Evolutionary conservation across 495 filamentous ascomycete genomes (phyloP).

Genomic region (Talaromyces thailandensis): DNA sequence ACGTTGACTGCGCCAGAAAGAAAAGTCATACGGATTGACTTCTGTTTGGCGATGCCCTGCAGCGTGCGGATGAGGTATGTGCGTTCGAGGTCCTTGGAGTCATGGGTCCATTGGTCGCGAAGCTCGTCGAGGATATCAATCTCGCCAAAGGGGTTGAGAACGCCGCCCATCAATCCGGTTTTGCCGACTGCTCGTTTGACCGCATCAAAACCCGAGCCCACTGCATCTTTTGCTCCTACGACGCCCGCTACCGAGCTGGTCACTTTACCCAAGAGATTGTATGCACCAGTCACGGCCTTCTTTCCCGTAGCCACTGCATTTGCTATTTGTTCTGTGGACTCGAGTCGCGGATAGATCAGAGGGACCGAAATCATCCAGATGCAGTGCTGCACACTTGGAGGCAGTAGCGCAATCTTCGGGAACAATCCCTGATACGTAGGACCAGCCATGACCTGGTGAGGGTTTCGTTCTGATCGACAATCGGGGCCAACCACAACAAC

Average conservation of each 20-base stretch:
- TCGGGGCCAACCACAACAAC: constrained; percentile 86
- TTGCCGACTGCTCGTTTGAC: constrained; percentile 97
- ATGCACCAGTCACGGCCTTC: constrained; percentile 88
- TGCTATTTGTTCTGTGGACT: constrained; percentile 81
- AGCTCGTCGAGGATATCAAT: constrained; percentile 91
- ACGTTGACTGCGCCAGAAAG: constrained; percentile 86
- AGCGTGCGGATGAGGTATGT: constrained; percentile 95
- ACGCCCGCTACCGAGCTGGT: constrained; percentile 90
- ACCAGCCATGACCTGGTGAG: constrained; percentile 86
- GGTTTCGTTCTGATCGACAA: constrained; percentile 83
- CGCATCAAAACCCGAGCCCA: constrained; percentile 81
- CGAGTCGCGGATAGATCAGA: constrained; percentile 81
- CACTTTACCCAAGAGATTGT: constrained; percentile 90
- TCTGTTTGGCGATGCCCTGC: constrained; percentile 88
- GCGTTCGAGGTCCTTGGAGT: constrained; percentile 92
- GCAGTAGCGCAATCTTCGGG: constrained; percentile 88
- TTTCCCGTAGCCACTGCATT: constrained; percentile 91
- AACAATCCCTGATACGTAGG: constrained; percentile 96
- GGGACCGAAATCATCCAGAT: constrained; percentile 92
- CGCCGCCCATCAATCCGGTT: constrained; percentile 83
- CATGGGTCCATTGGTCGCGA: constrained; percentile 95
- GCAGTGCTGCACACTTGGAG: constrained; percentile 87
- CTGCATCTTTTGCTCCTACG: constrained; percentile 85
- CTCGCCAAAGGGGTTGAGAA: constrained; percentile 95
- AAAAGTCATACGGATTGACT: constrained; percentile 92